Conservation (phyloP, 495 filamentous ascomycete genomes). For the Elasticomyces elasticus region DNA sequence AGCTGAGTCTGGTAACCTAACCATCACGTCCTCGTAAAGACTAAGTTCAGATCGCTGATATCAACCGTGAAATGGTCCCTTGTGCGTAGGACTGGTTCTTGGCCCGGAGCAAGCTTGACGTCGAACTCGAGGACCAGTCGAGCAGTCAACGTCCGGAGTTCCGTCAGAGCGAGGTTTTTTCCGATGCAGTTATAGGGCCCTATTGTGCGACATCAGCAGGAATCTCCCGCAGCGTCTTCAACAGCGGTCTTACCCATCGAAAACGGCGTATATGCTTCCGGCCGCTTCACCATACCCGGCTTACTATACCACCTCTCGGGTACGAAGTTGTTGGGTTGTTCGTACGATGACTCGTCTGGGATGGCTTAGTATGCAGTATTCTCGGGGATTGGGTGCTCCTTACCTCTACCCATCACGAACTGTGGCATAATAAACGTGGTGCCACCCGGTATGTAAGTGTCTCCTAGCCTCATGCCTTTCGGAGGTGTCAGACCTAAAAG, state of each 20-base stretch:
- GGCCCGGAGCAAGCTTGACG: conserved; percentile 34
- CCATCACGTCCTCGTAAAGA: conserved; percentile 9
- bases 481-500: conserved; percentile 38
- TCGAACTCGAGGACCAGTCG: conserved; percentile 38
- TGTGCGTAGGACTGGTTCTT: conserved; percentile 32
- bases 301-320: conserved; percentile 46
- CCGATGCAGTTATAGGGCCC: conserved; percentile 41
- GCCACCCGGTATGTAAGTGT: conserved; percentile 37
- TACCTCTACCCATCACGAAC: conserved; percentile 39
- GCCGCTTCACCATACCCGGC: conserved; percentile 38
- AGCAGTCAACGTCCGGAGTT: conserved; percentile 39
- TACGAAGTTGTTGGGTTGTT: conserved; percentile 36
- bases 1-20: not conserved
- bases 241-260: no score
- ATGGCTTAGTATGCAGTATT: not conserved
- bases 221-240: no score
- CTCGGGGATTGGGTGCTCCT: not conserved
- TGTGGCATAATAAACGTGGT: conserved; percentile 36
- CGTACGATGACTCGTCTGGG: conserved; percentile 28
- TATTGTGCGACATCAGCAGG: no score
- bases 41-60: conserved; percentile 22
- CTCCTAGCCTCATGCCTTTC: conserved; percentile 40
- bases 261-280: conserved; percentile 44
- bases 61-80: conserved; percentile 38
- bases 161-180: conserved; percentile 41